Conservation (phyloP, 225 moss, liverwort and hornwort species). For the Pseudoscleropodium purum region DNA sequence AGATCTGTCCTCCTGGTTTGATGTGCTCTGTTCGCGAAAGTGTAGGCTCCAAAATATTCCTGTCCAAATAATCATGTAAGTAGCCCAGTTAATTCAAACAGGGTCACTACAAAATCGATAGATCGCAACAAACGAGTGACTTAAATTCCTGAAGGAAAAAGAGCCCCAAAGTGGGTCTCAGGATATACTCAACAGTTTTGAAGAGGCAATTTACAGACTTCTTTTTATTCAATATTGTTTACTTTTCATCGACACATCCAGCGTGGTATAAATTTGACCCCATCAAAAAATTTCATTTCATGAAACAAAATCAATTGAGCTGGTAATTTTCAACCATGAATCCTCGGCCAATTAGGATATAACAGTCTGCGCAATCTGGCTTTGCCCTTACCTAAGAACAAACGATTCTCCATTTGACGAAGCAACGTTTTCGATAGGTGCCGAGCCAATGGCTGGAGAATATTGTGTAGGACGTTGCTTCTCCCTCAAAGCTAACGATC, state of each 20-base stretch:
- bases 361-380: neutral
- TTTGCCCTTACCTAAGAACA: conserved; percentile 1
- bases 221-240: neutral
- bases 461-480: conserved; percentile 22
- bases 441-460: conserved; percentile 3
- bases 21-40: conserved; percentile 13
- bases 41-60: conserved; percentile 29
- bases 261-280: neutral
- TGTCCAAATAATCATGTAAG: neutral
- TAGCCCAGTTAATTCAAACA: neutral
- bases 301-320: neutral
- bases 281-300: neutral
- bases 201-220: neutral
- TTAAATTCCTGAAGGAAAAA: neutral
- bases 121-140: neutral
- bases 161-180: neutral
- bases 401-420: neutral
- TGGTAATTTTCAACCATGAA: neutral
- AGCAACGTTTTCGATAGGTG: neutral
- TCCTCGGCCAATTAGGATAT: neutral
- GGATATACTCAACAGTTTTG: neutral
- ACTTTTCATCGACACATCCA: neutral
- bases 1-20: conserved; percentile 31
- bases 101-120: neutral
- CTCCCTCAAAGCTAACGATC: neutral